Evolutionary conservation across 805 yeast genomes (phyloP), one percentile per base, ranked within the genome.

Genomic region (Yamadazyma laniorum): DNA sequence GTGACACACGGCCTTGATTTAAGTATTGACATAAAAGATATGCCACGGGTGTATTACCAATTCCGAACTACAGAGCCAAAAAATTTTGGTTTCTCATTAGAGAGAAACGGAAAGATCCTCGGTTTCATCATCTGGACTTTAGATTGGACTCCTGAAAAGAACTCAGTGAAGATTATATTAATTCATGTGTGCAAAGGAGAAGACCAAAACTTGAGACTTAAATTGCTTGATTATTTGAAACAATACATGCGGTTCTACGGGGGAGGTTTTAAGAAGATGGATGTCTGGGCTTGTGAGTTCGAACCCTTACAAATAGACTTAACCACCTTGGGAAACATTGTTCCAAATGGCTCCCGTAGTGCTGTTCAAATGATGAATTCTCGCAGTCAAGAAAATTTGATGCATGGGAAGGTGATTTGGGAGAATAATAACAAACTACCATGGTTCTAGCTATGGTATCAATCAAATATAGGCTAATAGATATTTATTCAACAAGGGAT

Each of bases 391-490:
- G 33, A 46, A 5, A 41, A 47, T 30, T 45, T 66, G 33, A 26
- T 36, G 23, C 38, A 30, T 5, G 65, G 66, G 2, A 43, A 56
- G 2, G 38, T 65, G 15, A 43, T 65, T 9, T 68, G 74, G 74
- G 73, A 64, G 40, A 59, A 59, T 32, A 68, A 68, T 44, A 62
- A 54, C 36, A 68, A 68, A 45, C 47, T 68, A 27, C 63, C 72
- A 9, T 68, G 74, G 74, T 67, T 67, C 43, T 68, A 48, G n/a
- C n/a, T n/a, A 16, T 18, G 12, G 35, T n/a, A n/a, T n/a, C n/a
- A n/a, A n/a, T n/a, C n/a, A n/a, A n/a, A n/a, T n/a, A n/a, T n/a
- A n/a, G n/a, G n/a, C n/a, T n/a, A n/a, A n/a, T n/a, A n/a, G n/a
- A n/a, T n/a, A n/a, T n/a, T n/a, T n/a, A n/a, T n/a, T n/a, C n/a